Percentiles rank a stretch among this genome's conserved stretches.
phyloP scores from a whole-genome alignment of 2,329 filamentous ascomycete genomes.

The Dactylonectria macrodidyma region DNA sequence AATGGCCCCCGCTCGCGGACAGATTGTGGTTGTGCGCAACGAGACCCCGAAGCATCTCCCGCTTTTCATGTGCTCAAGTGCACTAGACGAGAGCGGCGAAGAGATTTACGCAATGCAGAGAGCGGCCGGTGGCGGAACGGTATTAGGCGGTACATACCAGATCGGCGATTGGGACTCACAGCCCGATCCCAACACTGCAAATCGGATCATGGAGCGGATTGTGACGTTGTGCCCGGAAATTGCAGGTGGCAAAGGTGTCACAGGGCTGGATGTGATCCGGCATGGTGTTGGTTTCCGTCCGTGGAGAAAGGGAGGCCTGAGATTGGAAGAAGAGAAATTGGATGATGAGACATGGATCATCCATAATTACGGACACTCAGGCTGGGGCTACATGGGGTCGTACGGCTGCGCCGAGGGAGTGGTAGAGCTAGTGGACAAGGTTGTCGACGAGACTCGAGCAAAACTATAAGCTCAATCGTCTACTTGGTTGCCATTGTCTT shows the following conservation, averaged over 20 bases:
- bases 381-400: slow-evolving; percentile 71
- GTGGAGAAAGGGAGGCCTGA: slow-evolving; percentile 76
- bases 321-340: slow-evolving; percentile 75
- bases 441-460: too few relatives aligned
- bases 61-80: too few relatives aligned
- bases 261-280: slow-evolving; percentile 79
- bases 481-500: too few relatives aligned
- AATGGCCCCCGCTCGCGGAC: slow-evolving; percentile 77
- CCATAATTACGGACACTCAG: slow-evolving; percentile 80
- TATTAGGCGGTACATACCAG: slow-evolving; percentile 84
- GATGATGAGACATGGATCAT: slow-evolving; percentile 61
- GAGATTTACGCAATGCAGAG: slow-evolving; percentile 86
- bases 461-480: too few relatives aligned
- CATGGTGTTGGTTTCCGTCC: slow-evolving; percentile 85
- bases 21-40: slow-evolving; percentile 84
- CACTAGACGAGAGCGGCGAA: slow-evolving; percentile 71
- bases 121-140: slow-evolving; percentile 78
- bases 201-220: slow-evolving; percentile 81
- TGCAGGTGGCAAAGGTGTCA: slow-evolving; percentile 73
- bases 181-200: slow-evolving; percentile 79
- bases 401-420: too few relatives aligned
- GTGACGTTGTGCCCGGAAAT: slow-evolving; percentile 73
- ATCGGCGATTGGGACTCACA: slow-evolving; percentile 80
- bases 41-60: slow-evolving; percentile 65
- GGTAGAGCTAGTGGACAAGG: too few relatives aligned